phyloP scores from a whole-genome alignment of 805 yeast genomes.

The Barnettozyma botsteinii region DNA sequence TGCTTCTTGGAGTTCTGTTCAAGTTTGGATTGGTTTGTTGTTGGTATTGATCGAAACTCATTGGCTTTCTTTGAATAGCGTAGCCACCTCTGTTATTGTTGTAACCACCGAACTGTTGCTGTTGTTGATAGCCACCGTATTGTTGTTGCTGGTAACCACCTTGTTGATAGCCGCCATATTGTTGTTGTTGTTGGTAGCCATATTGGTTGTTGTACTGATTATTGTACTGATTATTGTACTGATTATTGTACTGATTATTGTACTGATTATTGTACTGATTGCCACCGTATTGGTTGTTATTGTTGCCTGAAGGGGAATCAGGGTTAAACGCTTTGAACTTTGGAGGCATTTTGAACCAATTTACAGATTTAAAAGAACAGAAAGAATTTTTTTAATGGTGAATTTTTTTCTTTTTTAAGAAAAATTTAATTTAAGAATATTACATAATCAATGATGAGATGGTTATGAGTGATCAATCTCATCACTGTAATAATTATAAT shows the following conservation, averaged over 20 bases:
- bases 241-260: constrained; percentile 5
- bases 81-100: constrained; percentile 10
- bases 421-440: too few species aligned
- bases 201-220: background rate
- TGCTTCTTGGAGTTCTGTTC: constrained; percentile 15
- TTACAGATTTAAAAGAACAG: background rate
- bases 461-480: too few species aligned
- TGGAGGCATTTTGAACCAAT: constrained; percentile 36
- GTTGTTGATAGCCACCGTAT: constrained; percentile 8
- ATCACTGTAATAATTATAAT: too few species aligned
- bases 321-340: constrained; percentile 33
- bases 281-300: too few species aligned
- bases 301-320: constrained; percentile 26
- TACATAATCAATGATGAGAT: too few species aligned
- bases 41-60: constrained; percentile 24
- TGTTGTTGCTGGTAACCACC: constrained; percentile 4
- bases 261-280: constrained; percentile 10
- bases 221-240: constrained; percentile 6
- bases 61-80: constrained; percentile 18
- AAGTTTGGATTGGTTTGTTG: constrained; percentile 11
- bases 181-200: constrained; percentile 3
- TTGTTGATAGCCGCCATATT: background rate
- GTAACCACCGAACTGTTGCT: constrained; percentile 1
- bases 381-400: background rate
- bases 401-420: too few species aligned